phyloP scores from a whole-genome alignment of 1,284 basidiomycete genomes.

The Kalmanozyma brasiliensis region DNA sequence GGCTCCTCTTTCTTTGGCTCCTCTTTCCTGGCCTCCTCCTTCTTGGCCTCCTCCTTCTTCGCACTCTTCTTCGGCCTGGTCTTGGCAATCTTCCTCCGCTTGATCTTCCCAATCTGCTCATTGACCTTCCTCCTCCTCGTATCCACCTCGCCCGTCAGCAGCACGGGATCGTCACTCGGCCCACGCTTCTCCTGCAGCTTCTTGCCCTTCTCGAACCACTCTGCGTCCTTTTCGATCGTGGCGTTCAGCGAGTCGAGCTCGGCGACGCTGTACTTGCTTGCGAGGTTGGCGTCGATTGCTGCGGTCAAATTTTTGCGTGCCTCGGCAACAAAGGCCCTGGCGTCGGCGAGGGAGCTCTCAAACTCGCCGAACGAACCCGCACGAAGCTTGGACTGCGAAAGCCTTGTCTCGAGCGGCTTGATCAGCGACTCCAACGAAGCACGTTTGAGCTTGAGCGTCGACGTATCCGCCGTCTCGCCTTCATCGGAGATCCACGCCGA shows the following conservation, averaged over 20 bases:
- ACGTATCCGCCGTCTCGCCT: slow-evolving; percentile 79
- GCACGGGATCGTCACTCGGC: slow-evolving; percentile 60
- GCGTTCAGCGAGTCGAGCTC: slow-evolving; percentile 62
- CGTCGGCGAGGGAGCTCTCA: slow-evolving; percentile 74
- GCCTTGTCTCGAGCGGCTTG: slow-evolving; percentile 82
- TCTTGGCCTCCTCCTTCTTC: slow-evolving; percentile 26
- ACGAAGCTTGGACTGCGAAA: slow-evolving; percentile 81
- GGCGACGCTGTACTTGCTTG: slow-evolving; percentile 62
- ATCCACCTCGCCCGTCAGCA: slow-evolving; percentile 62
- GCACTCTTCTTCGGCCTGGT: slow-evolving; percentile 53
- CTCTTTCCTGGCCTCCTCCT: slow-evolving; percentile 17
- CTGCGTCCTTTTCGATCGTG: slow-evolving; percentile 55
- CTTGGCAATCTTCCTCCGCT: slow-evolving; percentile 61
- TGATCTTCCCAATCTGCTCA: slow-evolving; percentile 60
- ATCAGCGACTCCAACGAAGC: slow-evolving; percentile 83
- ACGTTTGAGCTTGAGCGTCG: slow-evolving; percentile 51
- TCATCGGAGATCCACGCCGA: slow-evolving; percentile 85
- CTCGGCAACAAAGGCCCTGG: slow-evolving; percentile 81
- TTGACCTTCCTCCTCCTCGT: slow-evolving; percentile 59
- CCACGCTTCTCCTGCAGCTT: slow-evolving; percentile 53
- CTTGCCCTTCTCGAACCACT: slow-evolving; percentile 64
- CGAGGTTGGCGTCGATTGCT: slow-evolving; percentile 71
- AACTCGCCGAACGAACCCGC: slow-evolving; percentile 75
- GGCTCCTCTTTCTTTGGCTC: slow-evolving; percentile 6
- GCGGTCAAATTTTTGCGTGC: slow-evolving; percentile 74